A percentile compares a stretch with the other conserved stretches of the same genome.
Evolutionary conservation across 176 grass and related monocot species (phyloP).

Genomic region (Aegilops tauschii): DNA sequence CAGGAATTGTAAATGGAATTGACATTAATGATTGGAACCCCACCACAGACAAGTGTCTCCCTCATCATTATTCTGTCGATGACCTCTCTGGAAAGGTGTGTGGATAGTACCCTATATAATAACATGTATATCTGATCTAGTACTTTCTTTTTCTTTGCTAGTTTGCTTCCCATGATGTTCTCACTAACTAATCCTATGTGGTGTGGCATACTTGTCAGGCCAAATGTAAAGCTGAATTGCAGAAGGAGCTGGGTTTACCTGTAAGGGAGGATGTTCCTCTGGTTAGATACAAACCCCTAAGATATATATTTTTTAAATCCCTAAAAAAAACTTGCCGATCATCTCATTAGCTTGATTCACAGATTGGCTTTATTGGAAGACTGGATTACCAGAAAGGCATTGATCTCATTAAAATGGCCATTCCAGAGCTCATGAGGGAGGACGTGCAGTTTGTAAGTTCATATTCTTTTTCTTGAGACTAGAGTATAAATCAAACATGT

Average conservation of each 20-base stretch:
- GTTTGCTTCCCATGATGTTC: slow-evolving; percentile 1
- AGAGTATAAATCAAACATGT: neutral
- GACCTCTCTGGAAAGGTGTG: slow-evolving; percentile 89
- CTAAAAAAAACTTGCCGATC: neutral
- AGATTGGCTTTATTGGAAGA: slow-evolving; percentile 99
- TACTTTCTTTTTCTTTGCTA: neutral
- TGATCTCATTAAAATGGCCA: slow-evolving; percentile 71
- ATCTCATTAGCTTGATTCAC: slow-evolving; percentile 38
- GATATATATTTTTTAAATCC: neutral
- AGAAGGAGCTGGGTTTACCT: slow-evolving; percentile 80
- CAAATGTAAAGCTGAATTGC: slow-evolving; percentile 86
- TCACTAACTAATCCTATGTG: slow-evolving; percentile 5
- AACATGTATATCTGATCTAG: neutral
- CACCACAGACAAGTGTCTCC: slow-evolving; percentile 66
- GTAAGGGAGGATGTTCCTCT: slow-evolving; percentile 60
- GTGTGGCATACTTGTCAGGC: slow-evolving; percentile 38
- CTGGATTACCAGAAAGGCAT: slow-evolving; percentile 97
- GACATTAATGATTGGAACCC: slow-evolving; percentile 90
- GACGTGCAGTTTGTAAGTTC: slow-evolving; percentile 83
- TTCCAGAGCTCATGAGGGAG: slow-evolving; percentile 69
- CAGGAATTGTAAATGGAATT: slow-evolving; percentile 96
- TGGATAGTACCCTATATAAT: neutral
- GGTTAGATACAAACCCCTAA: slow-evolving; percentile 50
- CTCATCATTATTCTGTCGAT: slow-evolving; percentile 73
- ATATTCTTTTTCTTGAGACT: neutral